Percentiles rank a stretch among this genome's conserved stretches.
Evolutionary conservation across 176 grass and related monocot genomes (phyloP).

Genomic region (Aegilops bicornis): DNA sequence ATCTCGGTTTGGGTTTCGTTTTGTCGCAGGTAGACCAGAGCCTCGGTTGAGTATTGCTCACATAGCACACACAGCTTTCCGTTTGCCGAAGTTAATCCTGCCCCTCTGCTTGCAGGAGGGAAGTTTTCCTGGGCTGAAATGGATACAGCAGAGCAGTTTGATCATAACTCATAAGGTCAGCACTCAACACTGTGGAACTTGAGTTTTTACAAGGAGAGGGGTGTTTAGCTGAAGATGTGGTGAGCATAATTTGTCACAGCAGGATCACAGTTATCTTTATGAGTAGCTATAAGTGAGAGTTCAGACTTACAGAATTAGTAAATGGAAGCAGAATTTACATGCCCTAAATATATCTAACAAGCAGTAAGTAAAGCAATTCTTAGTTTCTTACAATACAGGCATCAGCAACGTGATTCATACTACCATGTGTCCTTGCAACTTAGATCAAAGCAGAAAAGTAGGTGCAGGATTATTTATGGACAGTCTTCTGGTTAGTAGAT

Average conservation of each 20-base stretch:
- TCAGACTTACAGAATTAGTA: not conserved
- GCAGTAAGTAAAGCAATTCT: not conserved
- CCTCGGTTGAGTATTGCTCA: conserved; percentile 54
- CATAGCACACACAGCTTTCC: conserved; percentile 59
- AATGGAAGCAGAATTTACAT: not conserved
- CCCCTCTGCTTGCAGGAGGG: conserved; percentile 8
- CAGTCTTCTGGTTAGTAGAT: too few relatives aligned
- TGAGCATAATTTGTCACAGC: not conserved
- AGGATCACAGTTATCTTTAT: not conserved
- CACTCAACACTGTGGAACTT: not conserved
- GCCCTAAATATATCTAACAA: not conserved
- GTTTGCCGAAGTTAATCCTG: conserved; percentile 23
- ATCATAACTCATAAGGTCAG: conserved; percentile 6
- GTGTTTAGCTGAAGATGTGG: not conserved
- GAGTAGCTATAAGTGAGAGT: not conserved
- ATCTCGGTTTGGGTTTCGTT: conserved; percentile 64
- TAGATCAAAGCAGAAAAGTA: not conserved
- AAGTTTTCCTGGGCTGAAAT: conserved; percentile 38
- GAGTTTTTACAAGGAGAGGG: not conserved
- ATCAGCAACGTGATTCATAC: not conserved
- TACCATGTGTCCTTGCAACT: not conserved
- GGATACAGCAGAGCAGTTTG: not conserved
- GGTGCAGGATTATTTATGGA: not conserved
- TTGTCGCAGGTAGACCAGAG: conserved; percentile 50
- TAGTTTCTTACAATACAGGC: not conserved